A percentile compares a stretch with the other conserved stretches of the same genome.
phyloP scores from a whole-genome alignment of 2,329 filamentous ascomycete genomes.

The Ophiognomonia clavigignenti-juglandacearum region DNA sequence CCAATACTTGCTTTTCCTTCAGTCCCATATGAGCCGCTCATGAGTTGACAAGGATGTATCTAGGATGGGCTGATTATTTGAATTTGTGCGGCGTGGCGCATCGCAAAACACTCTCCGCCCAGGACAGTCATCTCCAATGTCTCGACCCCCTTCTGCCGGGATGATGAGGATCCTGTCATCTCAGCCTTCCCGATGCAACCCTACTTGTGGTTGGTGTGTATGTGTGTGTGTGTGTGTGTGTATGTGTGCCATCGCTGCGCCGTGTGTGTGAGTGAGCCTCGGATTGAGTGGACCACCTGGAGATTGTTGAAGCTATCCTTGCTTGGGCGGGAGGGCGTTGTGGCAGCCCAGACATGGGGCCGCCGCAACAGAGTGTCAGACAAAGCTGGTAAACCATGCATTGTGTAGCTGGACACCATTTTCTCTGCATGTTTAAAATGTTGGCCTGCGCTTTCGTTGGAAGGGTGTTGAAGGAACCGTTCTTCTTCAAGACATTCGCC shows the following conservation, averaged over 20 bases:
- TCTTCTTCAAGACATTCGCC: neutral
- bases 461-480: neutral
- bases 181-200: slow-evolving; percentile 3
- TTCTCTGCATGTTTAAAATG: slow-evolving; percentile 10
- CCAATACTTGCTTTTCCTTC: neutral
- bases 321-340: neutral
- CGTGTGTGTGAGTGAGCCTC: no score
- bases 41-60: neutral
- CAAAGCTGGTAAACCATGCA: slow-evolving; percentile 5
- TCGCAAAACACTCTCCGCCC: neutral
- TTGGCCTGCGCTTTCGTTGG: slow-evolving; percentile 2
- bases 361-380: slow-evolving; percentile 1
- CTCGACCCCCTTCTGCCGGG: neutral
- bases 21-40: neutral
- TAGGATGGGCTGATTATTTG: neutral
- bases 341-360: slow-evolving; percentile 1
- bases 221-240: no score
- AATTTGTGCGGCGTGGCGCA: neutral
- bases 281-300: no score
- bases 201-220: neutral
- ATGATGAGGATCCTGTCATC: neutral
- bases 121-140: neutral
- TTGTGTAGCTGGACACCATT: slow-evolving; percentile 7
- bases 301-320: neutral
- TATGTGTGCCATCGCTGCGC: no score